phyloP scores from a whole-genome alignment of 2,329 filamentous ascomycete species.

The Teratosphaeria epicoccoides region DNA sequence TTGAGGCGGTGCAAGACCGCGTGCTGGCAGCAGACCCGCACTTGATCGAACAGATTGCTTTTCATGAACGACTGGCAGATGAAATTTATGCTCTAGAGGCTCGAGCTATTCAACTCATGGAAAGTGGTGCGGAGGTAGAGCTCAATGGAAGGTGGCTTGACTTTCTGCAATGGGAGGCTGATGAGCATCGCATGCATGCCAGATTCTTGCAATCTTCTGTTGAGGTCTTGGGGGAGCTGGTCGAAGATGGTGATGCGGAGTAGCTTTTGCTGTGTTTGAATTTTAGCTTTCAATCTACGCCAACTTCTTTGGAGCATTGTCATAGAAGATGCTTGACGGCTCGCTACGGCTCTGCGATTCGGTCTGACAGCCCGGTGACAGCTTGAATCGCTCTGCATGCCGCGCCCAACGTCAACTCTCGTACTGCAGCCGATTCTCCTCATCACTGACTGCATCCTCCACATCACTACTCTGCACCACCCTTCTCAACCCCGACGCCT shows the following conservation, averaged over 20 bases:
- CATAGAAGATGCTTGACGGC: too few species aligned
- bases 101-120: not conserved
- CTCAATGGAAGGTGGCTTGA: conserved; percentile 1
- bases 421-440: not conserved
- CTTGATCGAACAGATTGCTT: conserved; percentile 1
- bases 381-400: too few species aligned
- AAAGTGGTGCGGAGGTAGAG: not conserved
- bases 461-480: not conserved
- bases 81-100: not conserved
- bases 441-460: not conserved
- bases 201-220: not conserved
- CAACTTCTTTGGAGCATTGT: too few species aligned
- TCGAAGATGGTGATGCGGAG: not conserved
- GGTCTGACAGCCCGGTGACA: too few species aligned
- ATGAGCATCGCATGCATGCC: not conserved
- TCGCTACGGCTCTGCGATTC: too few species aligned
- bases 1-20: not conserved
- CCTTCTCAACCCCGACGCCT: not conserved
- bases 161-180: not conserved
- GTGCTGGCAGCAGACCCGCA: not conserved
- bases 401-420: too few species aligned
- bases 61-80: not conserved
- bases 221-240: not conserved
- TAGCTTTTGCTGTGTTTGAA: not conserved
- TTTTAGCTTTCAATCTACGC: not conserved